Conservation (phyloP, 1,284 basidiomycete species). For the Pterulicium gracile region DNA sequence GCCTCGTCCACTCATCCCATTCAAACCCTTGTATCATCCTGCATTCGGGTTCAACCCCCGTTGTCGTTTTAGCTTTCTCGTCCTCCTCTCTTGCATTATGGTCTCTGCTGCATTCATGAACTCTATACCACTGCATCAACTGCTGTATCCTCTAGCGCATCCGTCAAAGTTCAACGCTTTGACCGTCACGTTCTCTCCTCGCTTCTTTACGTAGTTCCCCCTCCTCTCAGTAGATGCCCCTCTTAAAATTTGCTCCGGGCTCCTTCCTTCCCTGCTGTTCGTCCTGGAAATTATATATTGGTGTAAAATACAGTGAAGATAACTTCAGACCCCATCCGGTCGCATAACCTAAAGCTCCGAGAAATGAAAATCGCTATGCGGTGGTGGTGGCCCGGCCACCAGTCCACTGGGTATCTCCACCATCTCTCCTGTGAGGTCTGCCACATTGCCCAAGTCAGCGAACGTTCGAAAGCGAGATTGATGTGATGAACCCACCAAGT, state of each 20-base stretch:
- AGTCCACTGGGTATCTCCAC: conserved; percentile 83
- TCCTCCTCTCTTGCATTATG: conserved; percentile 13
- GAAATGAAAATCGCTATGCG: conserved; percentile 81
- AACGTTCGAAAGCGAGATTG: neutral
- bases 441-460: conserved; percentile 4
- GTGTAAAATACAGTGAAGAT: conserved; percentile 14
- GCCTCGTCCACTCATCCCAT: conserved; percentile 13
- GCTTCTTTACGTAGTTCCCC: neutral
- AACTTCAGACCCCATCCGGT: too few species aligned
- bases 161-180: neutral
- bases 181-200: neutral
- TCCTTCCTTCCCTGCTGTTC: too few species aligned
- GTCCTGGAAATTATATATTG: neutral
- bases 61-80: conserved; percentile 17
- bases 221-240: neutral
- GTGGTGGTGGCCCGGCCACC: conserved; percentile 60
- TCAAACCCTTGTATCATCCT: conserved; percentile 13
- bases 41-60: conserved; percentile 70
- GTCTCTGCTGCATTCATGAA: conserved; percentile 11
- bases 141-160: conserved; percentile 17
- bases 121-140: conserved; percentile 30
- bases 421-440: conserved; percentile 84
- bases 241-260: neutral
- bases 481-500: conserved; percentile 47
- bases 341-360: conserved; percentile 47